These are phyloP conservation scores for Fistulina hepatica DNA, from an alignment of 1,284 basidiomycete species.

Conservation along the genomic window DNA sequence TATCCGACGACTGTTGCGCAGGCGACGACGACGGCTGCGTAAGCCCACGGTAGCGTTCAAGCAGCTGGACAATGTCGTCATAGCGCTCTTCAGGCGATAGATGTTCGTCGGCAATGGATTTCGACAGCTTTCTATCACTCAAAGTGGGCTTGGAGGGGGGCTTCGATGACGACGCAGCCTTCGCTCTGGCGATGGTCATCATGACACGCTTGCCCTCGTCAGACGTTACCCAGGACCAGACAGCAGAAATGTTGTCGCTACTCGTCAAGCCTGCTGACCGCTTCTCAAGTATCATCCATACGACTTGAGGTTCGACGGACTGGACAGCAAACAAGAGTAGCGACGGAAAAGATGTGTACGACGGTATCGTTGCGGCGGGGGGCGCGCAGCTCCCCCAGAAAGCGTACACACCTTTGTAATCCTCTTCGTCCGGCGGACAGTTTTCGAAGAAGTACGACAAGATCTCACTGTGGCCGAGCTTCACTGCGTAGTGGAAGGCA, in stretches of 20 bases:
- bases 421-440: slow-evolving; percentile 41
- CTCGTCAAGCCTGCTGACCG: slow-evolving; percentile 28
- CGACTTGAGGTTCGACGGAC: slow-evolving; percentile 46
- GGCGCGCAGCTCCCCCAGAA: slow-evolving; percentile 17
- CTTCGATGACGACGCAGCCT: too few species aligned
- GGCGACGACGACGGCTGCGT: slow-evolving; percentile 30
- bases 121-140: too few species aligned
- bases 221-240: slow-evolving; percentile 39
- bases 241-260: slow-evolving; percentile 35
- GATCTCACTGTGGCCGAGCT: slow-evolving; percentile 36
- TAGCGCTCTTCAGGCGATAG: slow-evolving; percentile 31
- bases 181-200: slow-evolving; percentile 17
- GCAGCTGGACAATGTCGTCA: slow-evolving; percentile 42
- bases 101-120: slow-evolving; percentile 17
- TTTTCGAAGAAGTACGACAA: slow-evolving; percentile 46
- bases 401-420: slow-evolving; percentile 37
- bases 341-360: too few species aligned
- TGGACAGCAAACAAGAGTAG: slow-evolving; percentile 46
- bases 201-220: slow-evolving; percentile 20
- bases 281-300: slow-evolving; percentile 51
- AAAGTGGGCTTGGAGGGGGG: too few species aligned
- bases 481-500: slow-evolving; percentile 56
- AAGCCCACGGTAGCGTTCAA: slow-evolving; percentile 43
- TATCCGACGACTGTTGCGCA: slow-evolving; percentile 10
- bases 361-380: too few species aligned